Percentiles rank a stretch among this genome's conserved stretches.
phyloP scores from a whole-genome alignment of 176 grass and related monocot species.

The Phoenix dactylifera region DNA sequence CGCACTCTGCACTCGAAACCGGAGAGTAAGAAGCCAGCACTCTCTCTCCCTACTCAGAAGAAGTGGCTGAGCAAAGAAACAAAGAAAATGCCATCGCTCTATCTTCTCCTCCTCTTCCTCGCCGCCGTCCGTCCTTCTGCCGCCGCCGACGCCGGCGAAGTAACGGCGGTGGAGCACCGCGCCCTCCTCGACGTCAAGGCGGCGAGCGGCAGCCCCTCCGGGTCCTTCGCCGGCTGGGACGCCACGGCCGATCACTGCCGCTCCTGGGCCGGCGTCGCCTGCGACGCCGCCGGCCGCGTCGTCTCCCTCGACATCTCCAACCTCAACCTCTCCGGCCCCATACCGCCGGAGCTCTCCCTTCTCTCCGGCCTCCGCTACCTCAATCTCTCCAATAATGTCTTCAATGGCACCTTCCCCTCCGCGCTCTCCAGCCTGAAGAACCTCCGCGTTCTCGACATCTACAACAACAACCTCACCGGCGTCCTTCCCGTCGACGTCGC shows the following conservation, averaged over 20 bases:
- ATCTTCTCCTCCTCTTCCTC: constrained; percentile 1
- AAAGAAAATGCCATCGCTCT: neutral
- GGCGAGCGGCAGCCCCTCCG: neutral
- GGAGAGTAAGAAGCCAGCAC: too few relatives aligned
- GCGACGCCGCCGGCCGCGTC: neutral
- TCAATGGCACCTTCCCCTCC: constrained; percentile 44
- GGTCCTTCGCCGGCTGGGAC: neutral
- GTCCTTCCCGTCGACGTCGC: constrained; percentile 51
- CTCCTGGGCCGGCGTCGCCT: constrained; percentile 11
- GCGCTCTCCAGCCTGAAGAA: constrained; percentile 22
- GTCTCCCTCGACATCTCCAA: constrained; percentile 31
- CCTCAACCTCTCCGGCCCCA: constrained; percentile 57
- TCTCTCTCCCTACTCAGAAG: too few relatives aligned
- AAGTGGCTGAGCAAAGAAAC: too few relatives aligned
- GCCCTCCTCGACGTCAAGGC: neutral
- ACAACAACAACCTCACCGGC: constrained; percentile 79
- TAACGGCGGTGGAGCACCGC: neutral
- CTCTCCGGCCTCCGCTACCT: constrained; percentile 52
- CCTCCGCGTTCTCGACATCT: constrained; percentile 56
- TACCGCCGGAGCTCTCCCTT: constrained; percentile 38
- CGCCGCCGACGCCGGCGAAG: neutral
- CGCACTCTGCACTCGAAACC: too few relatives aligned
- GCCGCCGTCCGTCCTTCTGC: neutral
- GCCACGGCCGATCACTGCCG: constrained; percentile 7
- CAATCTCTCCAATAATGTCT: constrained; percentile 84